Conservation (phyloP, 1,284 basidiomycete species). For the Chalciporus piperatoides region DNA sequence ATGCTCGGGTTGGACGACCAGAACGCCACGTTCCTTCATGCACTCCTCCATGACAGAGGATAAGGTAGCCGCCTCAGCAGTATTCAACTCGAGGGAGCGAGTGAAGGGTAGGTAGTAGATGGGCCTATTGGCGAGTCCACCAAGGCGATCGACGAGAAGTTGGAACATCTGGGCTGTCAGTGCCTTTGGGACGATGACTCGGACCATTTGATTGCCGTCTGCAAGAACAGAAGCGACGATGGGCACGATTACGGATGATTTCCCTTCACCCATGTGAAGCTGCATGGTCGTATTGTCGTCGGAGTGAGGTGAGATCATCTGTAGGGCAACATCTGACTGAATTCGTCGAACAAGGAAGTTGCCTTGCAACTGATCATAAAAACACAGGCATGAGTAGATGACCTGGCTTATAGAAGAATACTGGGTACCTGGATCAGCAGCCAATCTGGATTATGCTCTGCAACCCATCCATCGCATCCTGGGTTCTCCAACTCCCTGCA, state of each 20-base stretch:
- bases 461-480: slow-evolving; percentile 17
- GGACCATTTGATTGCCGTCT: slow-evolving; percentile 40
- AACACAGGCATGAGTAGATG: background rate
- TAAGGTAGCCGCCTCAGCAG: slow-evolving; percentile 19
- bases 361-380: slow-evolving; percentile 38
- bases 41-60: slow-evolving; percentile 37
- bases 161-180: slow-evolving; percentile 46
- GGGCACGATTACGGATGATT: slow-evolving; percentile 52
- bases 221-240: slow-evolving; percentile 40
- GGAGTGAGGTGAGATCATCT: slow-evolving; percentile 47
- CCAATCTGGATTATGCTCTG: slow-evolving; percentile 39
- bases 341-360: slow-evolving; percentile 40
- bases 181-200: slow-evolving; percentile 47
- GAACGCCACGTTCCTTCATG: slow-evolving; percentile 35
- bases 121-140: slow-evolving; percentile 42
- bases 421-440: slow-evolving; percentile 42
- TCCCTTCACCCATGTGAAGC: slow-evolving; percentile 60
- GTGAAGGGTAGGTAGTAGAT: slow-evolving; percentile 50
- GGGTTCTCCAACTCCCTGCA: slow-evolving; percentile 36
- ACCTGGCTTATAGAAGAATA: background rate
- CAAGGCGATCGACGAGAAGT: slow-evolving; percentile 41
- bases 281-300: slow-evolving; percentile 42
- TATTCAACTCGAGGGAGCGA: slow-evolving; percentile 33
- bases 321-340: slow-evolving; percentile 39
- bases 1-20: slow-evolving; percentile 50